Base-by-base conservation (phyloP, 257 asterid genomes). In the Orobanche coerulescens region DNA sequence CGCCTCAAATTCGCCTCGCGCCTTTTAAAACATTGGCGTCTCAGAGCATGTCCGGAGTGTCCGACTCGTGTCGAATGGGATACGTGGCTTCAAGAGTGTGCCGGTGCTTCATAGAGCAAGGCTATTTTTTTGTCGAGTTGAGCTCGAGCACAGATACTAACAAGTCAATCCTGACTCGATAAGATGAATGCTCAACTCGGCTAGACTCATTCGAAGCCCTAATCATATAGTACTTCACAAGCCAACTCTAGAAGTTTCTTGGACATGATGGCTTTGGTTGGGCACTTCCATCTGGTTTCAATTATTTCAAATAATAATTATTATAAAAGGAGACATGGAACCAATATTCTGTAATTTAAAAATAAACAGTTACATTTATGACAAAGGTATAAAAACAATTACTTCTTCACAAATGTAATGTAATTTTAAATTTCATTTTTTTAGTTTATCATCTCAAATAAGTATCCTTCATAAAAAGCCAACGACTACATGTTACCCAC, bases 231-330 rank as follows among this genome's bases (percentile, higher is more conserved):
- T 31, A n/a, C n/a, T 31, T 31, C 13, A 13, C 13, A 34, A 6
- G 22, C 3, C 58, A 23, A 52, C 12, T 57, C 5, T 0, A 30
- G 23, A 37, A 14, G 51, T 22, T 6, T 5, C 18, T 58, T n/a
- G n/a, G 22, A 34, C n/a, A 39, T 7, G 13, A 14, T 10, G 3
- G 50, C 25, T 25, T 40, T 43, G 25, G 19, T 61, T 30, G 31
- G 58, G 31, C 47, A 16, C 58, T 46, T 46, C 33, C 46, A 46
- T 31, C 47, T 28, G 37, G 52, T 62, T 28, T 62, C 58, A 42
- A 42, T 10, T 26, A 42, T 61, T 26, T n/a, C 31, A 10, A 61
- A 47, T 13, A 61, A 46, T 24, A n/a, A n/a, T n/a, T n/a, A n/a
- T n/a, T n/a, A n/a, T n/a, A n/a, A n/a, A 34, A 14, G 31, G 13